phyloP scores from a whole-genome alignment of 257 asterid genomes.

The Plantago major region DNA sequence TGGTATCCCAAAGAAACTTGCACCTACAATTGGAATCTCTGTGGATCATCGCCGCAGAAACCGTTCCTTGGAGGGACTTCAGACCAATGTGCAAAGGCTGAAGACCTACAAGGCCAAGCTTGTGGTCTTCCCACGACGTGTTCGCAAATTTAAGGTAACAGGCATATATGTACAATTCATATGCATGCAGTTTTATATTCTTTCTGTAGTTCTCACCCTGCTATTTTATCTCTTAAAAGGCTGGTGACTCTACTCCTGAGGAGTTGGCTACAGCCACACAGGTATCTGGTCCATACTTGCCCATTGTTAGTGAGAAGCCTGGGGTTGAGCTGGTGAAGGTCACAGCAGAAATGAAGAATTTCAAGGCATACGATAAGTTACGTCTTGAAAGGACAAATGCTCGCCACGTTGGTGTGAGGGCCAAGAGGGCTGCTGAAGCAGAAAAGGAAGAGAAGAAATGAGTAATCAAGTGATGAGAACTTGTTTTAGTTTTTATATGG shows the following conservation, averaged over 20 bases:
- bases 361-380: slow-evolving; percentile 59
- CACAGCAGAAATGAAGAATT: slow-evolving; percentile 50
- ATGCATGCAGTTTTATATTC: too few relatives aligned
- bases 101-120: slow-evolving; percentile 70
- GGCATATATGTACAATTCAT: too few relatives aligned
- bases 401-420: slow-evolving; percentile 56
- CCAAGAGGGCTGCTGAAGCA: slow-evolving; percentile 69
- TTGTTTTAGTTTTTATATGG: too few relatives aligned
- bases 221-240: slow-evolving; percentile 24
- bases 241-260: slow-evolving; percentile 60
- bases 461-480: background rate
- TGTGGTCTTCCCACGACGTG: slow-evolving; percentile 69
- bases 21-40: slow-evolving; percentile 54
- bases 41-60: slow-evolving; percentile 67
- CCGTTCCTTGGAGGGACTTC: slow-evolving; percentile 67
- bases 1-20: slow-evolving; percentile 54
- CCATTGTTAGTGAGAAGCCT: slow-evolving; percentile 48
- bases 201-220: background rate
- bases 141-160: slow-evolving; percentile 46
- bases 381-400: slow-evolving; percentile 52
- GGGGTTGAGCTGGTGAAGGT: slow-evolving; percentile 59
- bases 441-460: slow-evolving; percentile 63
- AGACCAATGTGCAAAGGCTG: slow-evolving; percentile 62
- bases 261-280: slow-evolving; percentile 71
- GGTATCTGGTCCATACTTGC: slow-evolving; percentile 47